Evolutionary conservation across 768 basidiomycete species (phyloP).

Genomic region (Mycena pura): DNA sequence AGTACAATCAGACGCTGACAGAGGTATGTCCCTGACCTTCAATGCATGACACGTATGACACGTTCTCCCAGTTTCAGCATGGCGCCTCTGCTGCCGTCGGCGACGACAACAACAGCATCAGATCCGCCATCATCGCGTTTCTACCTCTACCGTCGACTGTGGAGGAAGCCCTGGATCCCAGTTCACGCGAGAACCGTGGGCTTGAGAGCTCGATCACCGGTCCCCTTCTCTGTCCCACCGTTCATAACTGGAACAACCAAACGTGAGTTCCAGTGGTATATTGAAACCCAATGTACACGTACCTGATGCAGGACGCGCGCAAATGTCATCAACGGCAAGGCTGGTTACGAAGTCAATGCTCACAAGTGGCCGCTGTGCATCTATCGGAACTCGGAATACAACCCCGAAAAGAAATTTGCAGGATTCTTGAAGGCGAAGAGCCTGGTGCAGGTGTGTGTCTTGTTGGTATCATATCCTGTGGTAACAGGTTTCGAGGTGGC

Average conservation of each 20-base stretch:
- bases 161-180: slow-evolving; percentile 10
- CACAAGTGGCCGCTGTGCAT: slow-evolving; percentile 25
- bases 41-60: neutral
- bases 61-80: slow-evolving; percentile 27
- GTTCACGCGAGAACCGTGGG: slow-evolving; percentile 18
- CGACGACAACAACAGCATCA: slow-evolving; percentile 31
- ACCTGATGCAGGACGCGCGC: slow-evolving; percentile 22
- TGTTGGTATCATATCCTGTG: neutral
- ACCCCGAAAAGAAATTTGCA: slow-evolving; percentile 20
- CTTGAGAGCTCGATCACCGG: slow-evolving; percentile 36
- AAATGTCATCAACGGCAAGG: slow-evolving; percentile 18
- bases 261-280: slow-evolving; percentile 13
- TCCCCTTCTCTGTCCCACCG: slow-evolving; percentile 34
- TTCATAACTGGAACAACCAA: slow-evolving; percentile 33
- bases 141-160: slow-evolving; percentile 17
- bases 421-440: slow-evolving; percentile 29
- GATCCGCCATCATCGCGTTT: slow-evolving; percentile 30
- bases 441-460: slow-evolving; percentile 29
- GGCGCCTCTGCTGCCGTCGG: slow-evolving; percentile 31
- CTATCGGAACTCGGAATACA: slow-evolving; percentile 18
- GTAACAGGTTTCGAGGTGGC: neutral
- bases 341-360: slow-evolving; percentile 9
- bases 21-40: neutral
- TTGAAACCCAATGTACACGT: neutral
- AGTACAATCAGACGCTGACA: neutral